A percentile compares a stretch with the other conserved stretches of the same genome.
Conservation (phyloP, 306 rosid genomes). For the Heteromeles arbutifolia region DNA sequence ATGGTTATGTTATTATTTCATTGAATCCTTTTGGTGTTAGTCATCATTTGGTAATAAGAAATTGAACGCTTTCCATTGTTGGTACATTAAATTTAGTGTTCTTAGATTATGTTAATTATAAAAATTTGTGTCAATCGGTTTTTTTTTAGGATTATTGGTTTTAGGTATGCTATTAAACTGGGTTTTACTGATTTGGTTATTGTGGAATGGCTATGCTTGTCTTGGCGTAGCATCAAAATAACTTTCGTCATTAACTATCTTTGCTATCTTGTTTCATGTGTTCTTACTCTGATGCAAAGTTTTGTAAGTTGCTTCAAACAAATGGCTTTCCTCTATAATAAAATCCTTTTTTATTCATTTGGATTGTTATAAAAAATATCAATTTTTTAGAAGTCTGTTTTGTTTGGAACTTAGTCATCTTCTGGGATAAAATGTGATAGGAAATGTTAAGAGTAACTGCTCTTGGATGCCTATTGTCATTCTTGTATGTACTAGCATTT, state of each 20-base stretch:
- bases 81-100: not conserved
- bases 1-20: not conserved
- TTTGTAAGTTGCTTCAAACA: not conserved
- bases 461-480: not conserved
- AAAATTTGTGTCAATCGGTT: not conserved
- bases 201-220: not conserved
- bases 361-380: not conserved
- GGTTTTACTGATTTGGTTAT: not conserved
- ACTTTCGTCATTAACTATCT: not conserved
- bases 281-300: not conserved
- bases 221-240: not conserved
- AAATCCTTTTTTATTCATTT: not conserved
- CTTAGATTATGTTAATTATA: not conserved
- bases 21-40: not conserved
- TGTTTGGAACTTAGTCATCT: not conserved
- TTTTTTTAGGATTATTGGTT: not conserved
- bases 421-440: not conserved
- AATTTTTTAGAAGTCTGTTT: not conserved
- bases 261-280: not conserved
- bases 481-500: not conserved
- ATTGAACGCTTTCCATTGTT: not conserved
- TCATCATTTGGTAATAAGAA: not conserved
- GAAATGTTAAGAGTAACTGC: not conserved
- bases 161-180: not conserved
- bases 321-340: not conserved